phyloP scores from a whole-genome alignment of 192 early-diverging fungal species.

The Umbelopsis vinacea region DNA sequence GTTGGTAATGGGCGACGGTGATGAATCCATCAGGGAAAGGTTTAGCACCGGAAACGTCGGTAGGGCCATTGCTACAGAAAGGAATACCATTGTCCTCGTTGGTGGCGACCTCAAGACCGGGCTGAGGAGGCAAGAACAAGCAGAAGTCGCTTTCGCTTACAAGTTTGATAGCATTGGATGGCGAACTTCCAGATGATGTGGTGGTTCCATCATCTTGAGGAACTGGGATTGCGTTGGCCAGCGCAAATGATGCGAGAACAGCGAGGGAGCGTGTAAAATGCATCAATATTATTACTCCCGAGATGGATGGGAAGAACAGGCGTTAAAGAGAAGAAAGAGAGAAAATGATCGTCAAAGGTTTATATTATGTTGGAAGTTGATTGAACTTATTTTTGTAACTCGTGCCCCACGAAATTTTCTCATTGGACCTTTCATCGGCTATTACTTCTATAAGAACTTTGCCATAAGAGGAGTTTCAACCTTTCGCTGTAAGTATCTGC shows the following conservation, averaged over 20 bases:
- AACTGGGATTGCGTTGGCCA: neutral
- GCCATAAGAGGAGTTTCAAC: no score
- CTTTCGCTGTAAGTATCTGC: no score
- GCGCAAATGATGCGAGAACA: slow-evolving; percentile 8
- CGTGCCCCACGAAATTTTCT: no score
- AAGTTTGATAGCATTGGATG: slow-evolving; percentile 17
- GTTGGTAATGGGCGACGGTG: slow-evolving; percentile 10
- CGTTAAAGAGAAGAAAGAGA: neutral
- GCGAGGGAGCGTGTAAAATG: slow-evolving; percentile 18
- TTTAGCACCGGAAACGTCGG: slow-evolving; percentile 36
- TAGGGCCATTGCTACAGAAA: slow-evolving; percentile 44
- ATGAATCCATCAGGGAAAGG: slow-evolving; percentile 46
- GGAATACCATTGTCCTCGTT: slow-evolving; percentile 51
- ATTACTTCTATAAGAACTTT: no score
- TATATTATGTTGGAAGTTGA: neutral
- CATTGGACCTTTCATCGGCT: no score
- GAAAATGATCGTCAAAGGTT: neutral
- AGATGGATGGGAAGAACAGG: neutral
- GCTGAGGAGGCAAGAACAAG: slow-evolving; percentile 52
- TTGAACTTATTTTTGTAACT: no score
- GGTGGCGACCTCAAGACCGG: slow-evolving; percentile 42
- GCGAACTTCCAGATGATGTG: neutral
- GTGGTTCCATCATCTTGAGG: slow-evolving; percentile 12
- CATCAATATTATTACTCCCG: neutral
- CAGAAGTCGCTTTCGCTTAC: slow-evolving; percentile 46